These are phyloP conservation scores for Ziziphus jujuba DNA, from an alignment of 306 rosid genomes.

Conservation along the genomic window DNA sequence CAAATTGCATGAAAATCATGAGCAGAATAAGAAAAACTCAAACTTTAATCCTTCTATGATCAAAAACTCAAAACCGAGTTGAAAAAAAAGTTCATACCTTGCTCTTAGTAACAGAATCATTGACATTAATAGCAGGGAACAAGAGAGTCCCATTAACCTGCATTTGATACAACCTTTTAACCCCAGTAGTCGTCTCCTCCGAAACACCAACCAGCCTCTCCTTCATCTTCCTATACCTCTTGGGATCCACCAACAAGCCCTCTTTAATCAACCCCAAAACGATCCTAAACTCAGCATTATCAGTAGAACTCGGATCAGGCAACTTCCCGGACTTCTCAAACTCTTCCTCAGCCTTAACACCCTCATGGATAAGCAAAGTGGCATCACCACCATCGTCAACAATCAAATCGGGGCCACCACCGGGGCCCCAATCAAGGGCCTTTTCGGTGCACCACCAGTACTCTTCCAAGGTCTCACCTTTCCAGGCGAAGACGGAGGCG, in stretches of 20 bases:
- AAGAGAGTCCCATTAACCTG: conserved; percentile 58
- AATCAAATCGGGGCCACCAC: conserved; percentile 67
- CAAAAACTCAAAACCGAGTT: background rate
- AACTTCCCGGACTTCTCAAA: conserved; percentile 44
- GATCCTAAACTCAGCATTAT: conserved; percentile 65
- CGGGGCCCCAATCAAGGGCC: conserved; percentile 73
- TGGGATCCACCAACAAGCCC: conserved; percentile 59
- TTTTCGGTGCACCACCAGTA: conserved; percentile 86
- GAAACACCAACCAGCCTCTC: conserved; percentile 72
- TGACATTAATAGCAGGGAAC: conserved; percentile 85
- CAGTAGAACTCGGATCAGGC: conserved; percentile 53
- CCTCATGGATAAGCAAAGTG: conserved; percentile 62
- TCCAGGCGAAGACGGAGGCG: conserved; percentile 75
- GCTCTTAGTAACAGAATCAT: conserved; percentile 83
- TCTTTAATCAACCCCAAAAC: conserved; percentile 60
- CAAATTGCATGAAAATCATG: background rate
- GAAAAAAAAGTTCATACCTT: conserved; percentile 38
- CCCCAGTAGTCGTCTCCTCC: conserved; percentile 82
- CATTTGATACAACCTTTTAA: conserved; percentile 81
- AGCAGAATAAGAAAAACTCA: background rate
- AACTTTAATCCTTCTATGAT: conserved; percentile 13
- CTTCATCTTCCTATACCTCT: conserved; percentile 65
- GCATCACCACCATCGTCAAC: conserved; percentile 81
- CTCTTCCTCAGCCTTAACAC: conserved; percentile 62
- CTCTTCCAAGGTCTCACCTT: conserved; percentile 76